Conservation (phyloP, 495 filamentous ascomycete species). For the Aspergillus incahuasiensis region DNA sequence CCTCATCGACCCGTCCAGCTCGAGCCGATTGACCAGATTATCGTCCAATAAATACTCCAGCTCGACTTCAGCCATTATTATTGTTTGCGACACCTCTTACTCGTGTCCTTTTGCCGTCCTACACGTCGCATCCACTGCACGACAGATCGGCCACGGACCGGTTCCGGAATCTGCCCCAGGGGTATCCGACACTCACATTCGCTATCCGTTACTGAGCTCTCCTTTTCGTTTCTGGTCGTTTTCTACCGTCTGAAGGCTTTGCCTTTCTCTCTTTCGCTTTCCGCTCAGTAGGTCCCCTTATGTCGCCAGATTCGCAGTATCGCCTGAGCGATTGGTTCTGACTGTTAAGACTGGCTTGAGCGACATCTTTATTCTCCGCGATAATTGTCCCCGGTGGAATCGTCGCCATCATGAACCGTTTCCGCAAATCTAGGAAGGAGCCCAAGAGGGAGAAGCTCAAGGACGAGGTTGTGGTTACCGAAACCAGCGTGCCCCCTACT, state of each 20-base stretch:
- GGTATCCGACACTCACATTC: slow-evolving; percentile 7
- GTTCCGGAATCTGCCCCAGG: slow-evolving; percentile 4
- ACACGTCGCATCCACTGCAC: slow-evolving; percentile 16
- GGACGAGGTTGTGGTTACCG: slow-evolving; percentile 47
- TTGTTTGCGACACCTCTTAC: slow-evolving; percentile 9
- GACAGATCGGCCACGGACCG: slow-evolving; percentile 5
- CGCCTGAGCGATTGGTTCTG: slow-evolving; percentile 9
- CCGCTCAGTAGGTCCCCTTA: slow-evolving; percentile 9
- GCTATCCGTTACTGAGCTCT: neutral
- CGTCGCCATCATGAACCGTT: slow-evolving; percentile 60
- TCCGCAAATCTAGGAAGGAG: slow-evolving; percentile 69
- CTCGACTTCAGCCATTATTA: slow-evolving; percentile 1
- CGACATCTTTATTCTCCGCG: neutral
- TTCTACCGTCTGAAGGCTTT: neutral
- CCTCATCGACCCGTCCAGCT: slow-evolving; percentile 11
- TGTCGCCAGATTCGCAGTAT: neutral
- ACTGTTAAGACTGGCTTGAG: slow-evolving; percentile 13
- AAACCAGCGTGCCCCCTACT: slow-evolving; percentile 19
- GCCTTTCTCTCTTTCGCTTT: neutral
- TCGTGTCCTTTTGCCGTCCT: slow-evolving; percentile 7
- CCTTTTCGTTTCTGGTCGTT: neutral
- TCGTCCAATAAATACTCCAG: slow-evolving; percentile 1
- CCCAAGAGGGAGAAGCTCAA: slow-evolving; percentile 32
- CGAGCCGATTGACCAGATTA: slow-evolving; percentile 7
- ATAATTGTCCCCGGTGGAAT: slow-evolving; percentile 3